Evolutionary conservation across 495 filamentous ascomycete species (phyloP).

Genomic region (Neurospora sublineolata): DNA sequence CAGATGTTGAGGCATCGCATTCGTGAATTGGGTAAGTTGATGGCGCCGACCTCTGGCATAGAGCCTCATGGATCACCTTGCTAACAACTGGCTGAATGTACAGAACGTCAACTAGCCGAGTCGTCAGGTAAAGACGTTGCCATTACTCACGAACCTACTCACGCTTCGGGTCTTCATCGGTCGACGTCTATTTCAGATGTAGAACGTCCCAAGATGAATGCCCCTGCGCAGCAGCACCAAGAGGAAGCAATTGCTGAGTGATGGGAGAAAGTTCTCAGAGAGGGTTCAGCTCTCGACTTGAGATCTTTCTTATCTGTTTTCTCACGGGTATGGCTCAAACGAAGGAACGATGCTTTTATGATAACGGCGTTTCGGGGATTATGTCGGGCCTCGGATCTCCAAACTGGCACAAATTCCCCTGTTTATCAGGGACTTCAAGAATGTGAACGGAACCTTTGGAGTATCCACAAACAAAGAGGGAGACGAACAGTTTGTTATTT

Average conservation of each 20-base stretch:
- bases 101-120: constrained; percentile 3
- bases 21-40: constrained; percentile 59
- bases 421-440: not conserved
- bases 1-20: constrained; percentile 83
- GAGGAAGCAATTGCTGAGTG: not conserved
- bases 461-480: not conserved
- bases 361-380: not conserved
- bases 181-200: constrained; percentile 3
- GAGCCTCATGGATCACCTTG: no score
- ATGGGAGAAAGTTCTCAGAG: not conserved
- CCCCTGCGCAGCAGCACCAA: not conserved
- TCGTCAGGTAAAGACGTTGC: not conserved
- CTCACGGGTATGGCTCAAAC: not conserved
- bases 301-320: not conserved
- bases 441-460: not conserved
- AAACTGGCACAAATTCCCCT: not conserved
- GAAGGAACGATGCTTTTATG: not conserved
- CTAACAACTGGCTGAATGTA: not conserved
- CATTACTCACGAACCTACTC: not conserved
- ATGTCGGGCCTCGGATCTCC: not conserved
- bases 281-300: not conserved
- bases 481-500: not conserved
- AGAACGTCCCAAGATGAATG: not conserved
- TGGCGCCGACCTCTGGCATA: no score
- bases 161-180: not conserved